These are phyloP conservation scores for Excoecaria agallocha DNA, from an alignment of 345 rosid species.

Conservation along the genomic window DNA sequence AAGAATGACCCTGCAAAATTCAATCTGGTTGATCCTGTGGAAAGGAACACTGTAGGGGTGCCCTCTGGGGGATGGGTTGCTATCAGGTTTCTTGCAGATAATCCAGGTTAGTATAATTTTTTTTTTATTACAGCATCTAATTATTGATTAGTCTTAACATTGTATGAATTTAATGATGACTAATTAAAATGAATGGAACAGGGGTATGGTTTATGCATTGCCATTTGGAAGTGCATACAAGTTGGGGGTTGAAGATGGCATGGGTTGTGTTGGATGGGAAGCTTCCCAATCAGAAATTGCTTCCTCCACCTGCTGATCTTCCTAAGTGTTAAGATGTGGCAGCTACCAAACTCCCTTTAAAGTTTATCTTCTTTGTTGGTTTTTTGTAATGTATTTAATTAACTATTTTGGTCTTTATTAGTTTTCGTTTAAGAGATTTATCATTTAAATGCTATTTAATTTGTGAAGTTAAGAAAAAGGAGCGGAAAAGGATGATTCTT, in stretches of 20 bases:
- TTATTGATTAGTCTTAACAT: background rate
- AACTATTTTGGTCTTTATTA: no score
- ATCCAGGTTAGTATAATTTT: conserved; percentile 3
- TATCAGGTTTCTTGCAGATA: conserved; percentile 1
- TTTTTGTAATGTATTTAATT: no score
- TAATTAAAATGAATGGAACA: background rate
- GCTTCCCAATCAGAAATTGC: conserved; percentile 1
- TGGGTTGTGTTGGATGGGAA: conserved; percentile 3
- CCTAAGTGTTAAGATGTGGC: background rate
- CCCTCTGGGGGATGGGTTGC: conserved; percentile 11
- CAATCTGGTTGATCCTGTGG: conserved; percentile 9
- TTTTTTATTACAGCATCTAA: background rate
- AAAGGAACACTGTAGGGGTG: conserved; percentile 6
- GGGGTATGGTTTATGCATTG: conserved; percentile 9
- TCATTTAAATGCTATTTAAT: no score
- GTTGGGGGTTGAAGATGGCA: conserved; percentile 5
- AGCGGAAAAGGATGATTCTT: no score
- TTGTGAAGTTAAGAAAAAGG: no score
- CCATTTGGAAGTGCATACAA: conserved; percentile 2
- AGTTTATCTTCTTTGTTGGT: no score
- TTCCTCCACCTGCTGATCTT: conserved; percentile 8
- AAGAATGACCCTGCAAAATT: background rate
- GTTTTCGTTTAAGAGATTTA: no score
- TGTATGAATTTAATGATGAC: background rate
- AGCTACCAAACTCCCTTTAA: no score